A percentile compares a stretch with the other conserved stretches of the same genome.
These are phyloP conservation scores for Gossypium aridum DNA, from an alignment of 441 rosid species.

Conservation along the genomic window DNA sequence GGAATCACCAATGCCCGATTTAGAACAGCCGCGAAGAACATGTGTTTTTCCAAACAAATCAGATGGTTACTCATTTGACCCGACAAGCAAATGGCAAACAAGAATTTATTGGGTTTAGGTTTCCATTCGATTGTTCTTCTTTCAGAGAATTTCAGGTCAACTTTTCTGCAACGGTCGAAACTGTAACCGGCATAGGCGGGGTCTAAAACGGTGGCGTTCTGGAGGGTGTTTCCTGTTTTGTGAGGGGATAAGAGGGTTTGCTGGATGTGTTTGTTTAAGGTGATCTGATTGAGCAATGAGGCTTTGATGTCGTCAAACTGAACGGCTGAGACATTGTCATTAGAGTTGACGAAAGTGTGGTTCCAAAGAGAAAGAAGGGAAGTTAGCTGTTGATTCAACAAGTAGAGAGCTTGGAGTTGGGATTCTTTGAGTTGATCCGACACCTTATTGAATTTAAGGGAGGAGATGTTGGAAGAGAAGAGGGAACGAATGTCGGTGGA, in stretches of 20 bases:
- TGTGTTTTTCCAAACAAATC: slow-evolving; percentile 87
- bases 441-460: slow-evolving; percentile 27
- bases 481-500: slow-evolving; percentile 38
- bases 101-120: slow-evolving; percentile 51
- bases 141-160: slow-evolving; percentile 31
- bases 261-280: slow-evolving; percentile 63
- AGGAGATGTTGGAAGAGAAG: slow-evolving; percentile 35
- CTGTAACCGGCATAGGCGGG: slow-evolving; percentile 14
- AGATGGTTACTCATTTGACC: slow-evolving; percentile 97
- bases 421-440: slow-evolving; percentile 52
- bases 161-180: slow-evolving; percentile 37
- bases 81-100: slow-evolving; percentile 70
- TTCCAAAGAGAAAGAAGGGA: slow-evolving; percentile 53
- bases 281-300: slow-evolving; percentile 48
- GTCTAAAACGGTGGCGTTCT: slow-evolving; percentile 10
- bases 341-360: slow-evolving; percentile 20
- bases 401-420: slow-evolving; percentile 56
- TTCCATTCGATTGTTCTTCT: slow-evolving; percentile 66
- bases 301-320: slow-evolving; percentile 38
- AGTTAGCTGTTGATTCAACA: slow-evolving; percentile 50
- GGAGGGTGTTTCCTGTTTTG: slow-evolving; percentile 24
- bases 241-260: slow-evolving; percentile 53
- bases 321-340: neutral
- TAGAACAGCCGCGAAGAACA: slow-evolving; percentile 80
- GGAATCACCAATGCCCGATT: slow-evolving; percentile 72